Evolutionary conservation across 1,284 basidiomycete genomes (phyloP).

Genomic region (Coniferiporia sulphurascens): DNA sequence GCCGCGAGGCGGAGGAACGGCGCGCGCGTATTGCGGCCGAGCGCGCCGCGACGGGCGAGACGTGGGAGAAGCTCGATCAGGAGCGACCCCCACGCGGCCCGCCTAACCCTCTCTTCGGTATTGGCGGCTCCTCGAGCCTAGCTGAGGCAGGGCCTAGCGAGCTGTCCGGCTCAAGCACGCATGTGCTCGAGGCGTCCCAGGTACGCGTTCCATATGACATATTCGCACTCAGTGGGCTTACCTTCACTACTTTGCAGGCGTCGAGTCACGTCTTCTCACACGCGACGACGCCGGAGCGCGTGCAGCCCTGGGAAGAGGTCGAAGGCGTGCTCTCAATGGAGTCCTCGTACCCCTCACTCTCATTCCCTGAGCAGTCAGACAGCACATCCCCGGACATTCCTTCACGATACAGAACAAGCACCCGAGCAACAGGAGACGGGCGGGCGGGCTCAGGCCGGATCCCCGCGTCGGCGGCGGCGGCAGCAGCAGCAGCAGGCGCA

Average conservation of each 20-base stretch:
- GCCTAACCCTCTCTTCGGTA: conserved; percentile 19
- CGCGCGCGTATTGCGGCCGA: conserved; percentile 63
- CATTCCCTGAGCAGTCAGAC: conserved; percentile 55
- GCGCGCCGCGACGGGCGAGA: conserved; percentile 37
- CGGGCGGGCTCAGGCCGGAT: conserved; percentile 18
- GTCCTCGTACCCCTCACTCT: conserved; percentile 74
- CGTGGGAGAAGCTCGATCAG: conserved; percentile 23
- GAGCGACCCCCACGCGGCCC: conserved; percentile 17
- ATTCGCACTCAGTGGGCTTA: conserved; percentile 23
- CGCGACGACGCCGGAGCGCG: conserved; percentile 36
- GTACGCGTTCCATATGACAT: conserved; percentile 17
- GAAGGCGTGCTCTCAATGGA: conserved; percentile 56
- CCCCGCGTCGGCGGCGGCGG: conserved; percentile 15
- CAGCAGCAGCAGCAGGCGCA: conserved; percentile 24
- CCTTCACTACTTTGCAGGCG: background rate
- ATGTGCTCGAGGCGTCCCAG: background rate
- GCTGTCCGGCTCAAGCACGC: conserved; percentile 28
- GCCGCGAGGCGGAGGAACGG: conserved; percentile 69
- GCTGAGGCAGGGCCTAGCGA: conserved; percentile 45
- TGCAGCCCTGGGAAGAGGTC: conserved; percentile 56
- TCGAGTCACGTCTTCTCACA: conserved; percentile 13
- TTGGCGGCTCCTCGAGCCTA: conserved; percentile 26
- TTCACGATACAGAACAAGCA: conserved; percentile 7
- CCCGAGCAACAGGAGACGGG: conserved; percentile 22
- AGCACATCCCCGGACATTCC: conserved; percentile 25